Evolutionary conservation across 495 filamentous ascomycete species (phyloP).

Genomic region (Aspergillus leporis): DNA sequence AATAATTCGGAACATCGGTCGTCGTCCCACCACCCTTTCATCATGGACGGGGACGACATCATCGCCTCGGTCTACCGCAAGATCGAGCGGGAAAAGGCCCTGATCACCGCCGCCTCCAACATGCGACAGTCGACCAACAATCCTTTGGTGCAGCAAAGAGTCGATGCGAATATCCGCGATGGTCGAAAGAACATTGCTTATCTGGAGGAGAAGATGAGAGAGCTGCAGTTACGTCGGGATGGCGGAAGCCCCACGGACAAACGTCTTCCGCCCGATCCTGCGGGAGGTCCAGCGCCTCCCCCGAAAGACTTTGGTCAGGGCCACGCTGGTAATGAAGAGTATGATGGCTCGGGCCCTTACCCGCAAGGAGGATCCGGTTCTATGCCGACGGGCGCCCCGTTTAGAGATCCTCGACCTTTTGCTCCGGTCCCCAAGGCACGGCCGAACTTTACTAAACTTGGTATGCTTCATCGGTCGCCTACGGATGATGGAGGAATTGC

Average conservation of each 20-base stretch:
- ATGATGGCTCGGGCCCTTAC: constrained; percentile 56
- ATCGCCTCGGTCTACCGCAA: constrained; percentile 89
- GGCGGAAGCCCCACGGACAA: constrained; percentile 42
- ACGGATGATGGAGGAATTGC: background rate
- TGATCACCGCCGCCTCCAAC: constrained; percentile 89
- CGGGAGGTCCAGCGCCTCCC: constrained; percentile 54
- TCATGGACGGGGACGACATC: constrained; percentile 67
- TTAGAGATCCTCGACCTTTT: constrained; percentile 68
- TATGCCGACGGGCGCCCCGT: constrained; percentile 84
- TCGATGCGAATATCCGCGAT: constrained; percentile 92
- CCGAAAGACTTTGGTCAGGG: constrained; percentile 63
- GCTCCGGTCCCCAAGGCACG: constrained; percentile 69
- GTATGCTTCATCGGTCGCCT: constrained; percentile 47
- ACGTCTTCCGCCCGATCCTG: constrained; percentile 32
- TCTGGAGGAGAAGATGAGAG: constrained; percentile 84
- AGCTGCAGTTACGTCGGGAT: constrained; percentile 77
- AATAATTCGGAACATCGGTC: background rate
- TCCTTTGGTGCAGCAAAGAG: constrained; percentile 78
- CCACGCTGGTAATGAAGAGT: constrained; percentile 50
- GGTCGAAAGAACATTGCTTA: constrained; percentile 90
- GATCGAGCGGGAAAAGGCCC: constrained; percentile 95
- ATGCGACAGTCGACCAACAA: constrained; percentile 97
- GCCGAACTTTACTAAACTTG: constrained; percentile 94
- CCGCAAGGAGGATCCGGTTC: constrained; percentile 61
- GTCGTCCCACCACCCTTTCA: constrained; percentile 26